phyloP scores from a whole-genome alignment of 2,329 filamentous ascomycete genomes.

The Monosporascus sp. region DNA sequence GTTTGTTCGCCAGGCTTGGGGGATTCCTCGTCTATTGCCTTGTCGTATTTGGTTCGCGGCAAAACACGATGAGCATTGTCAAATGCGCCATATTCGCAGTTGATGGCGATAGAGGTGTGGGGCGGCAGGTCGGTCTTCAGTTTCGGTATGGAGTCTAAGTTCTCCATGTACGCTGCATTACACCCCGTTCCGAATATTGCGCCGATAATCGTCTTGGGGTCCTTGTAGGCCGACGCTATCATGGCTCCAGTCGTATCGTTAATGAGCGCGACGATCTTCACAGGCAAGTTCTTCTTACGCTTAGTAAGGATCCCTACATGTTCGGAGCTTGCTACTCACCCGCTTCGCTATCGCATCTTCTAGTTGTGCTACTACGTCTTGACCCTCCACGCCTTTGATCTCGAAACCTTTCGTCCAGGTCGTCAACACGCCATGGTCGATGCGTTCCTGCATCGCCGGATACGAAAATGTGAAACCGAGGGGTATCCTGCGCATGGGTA shows the following conservation, averaged over 20 bases:
- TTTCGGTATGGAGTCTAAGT: conserved; percentile 64
- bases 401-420: conserved; percentile 74
- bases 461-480: conserved; percentile 72
- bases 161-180: conserved; percentile 74
- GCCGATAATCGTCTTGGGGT: conserved; percentile 64
- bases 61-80: conserved; percentile 65
- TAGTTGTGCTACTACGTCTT: conserved; percentile 63
- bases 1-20: conserved; percentile 65
- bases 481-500: no score
- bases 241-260: conserved; percentile 61
- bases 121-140: conserved; percentile 65
- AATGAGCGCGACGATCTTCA: no score
- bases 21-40: conserved; percentile 63
- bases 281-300: no score
- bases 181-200: conserved; percentile 75
- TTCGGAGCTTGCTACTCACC: conserved; percentile 24
- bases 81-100: conserved; percentile 70
- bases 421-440: conserved; percentile 65
- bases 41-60: conserved; percentile 60
- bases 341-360: conserved; percentile 32
- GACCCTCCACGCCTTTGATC: conserved; percentile 63
- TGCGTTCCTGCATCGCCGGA: conserved; percentile 63
- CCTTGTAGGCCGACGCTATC: conserved; percentile 69
- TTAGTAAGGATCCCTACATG: no score
- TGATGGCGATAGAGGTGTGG: conserved; percentile 63